Percentiles rank a stretch among this genome's conserved stretches.
Conservation (phyloP, 768 basidiomycete species). For the Mycena amicta region DNA sequence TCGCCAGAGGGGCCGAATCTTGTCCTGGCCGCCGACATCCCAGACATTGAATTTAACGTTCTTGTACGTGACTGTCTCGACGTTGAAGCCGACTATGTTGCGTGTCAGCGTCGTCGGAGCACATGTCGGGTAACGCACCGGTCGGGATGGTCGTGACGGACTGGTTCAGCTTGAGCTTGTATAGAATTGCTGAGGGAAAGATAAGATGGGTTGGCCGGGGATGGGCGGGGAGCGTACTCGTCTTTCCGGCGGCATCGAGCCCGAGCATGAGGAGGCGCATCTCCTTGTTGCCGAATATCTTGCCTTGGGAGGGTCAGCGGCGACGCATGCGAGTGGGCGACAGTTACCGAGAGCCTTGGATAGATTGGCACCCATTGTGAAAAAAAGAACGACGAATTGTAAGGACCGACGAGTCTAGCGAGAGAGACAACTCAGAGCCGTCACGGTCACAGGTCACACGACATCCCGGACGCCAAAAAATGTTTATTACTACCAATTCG, state of each 20-base stretch:
- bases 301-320: constrained; percentile 51
- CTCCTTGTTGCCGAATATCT: constrained; percentile 98
- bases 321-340: constrained; percentile 1
- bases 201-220: constrained; percentile 11
- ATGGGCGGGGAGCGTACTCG: constrained; percentile 67
- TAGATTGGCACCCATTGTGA: constrained; percentile 77
- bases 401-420: no score
- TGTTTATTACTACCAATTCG: no score
- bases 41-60: constrained; percentile 95
- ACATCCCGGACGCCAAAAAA: no score
- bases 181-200: constrained; percentile 78
- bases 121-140: constrained; percentile 49
- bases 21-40: constrained; percentile 99
- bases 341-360: constrained; percentile 75
- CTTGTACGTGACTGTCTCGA: constrained; percentile 99
- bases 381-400: constrained; percentile 9
- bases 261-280: constrained; percentile 98
- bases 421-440: no score
- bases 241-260: constrained; percentile 97
- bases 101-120: constrained; percentile 5
- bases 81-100: constrained; percentile 91
- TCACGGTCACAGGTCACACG: no score
- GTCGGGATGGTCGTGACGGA: constrained; percentile 99
- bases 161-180: constrained; percentile 98
- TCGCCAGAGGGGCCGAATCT: constrained; percentile 97